These are phyloP conservation scores for Penicillium silybi DNA, from an alignment of 495 filamentous ascomycete genomes.

Conservation along the genomic window DNA sequence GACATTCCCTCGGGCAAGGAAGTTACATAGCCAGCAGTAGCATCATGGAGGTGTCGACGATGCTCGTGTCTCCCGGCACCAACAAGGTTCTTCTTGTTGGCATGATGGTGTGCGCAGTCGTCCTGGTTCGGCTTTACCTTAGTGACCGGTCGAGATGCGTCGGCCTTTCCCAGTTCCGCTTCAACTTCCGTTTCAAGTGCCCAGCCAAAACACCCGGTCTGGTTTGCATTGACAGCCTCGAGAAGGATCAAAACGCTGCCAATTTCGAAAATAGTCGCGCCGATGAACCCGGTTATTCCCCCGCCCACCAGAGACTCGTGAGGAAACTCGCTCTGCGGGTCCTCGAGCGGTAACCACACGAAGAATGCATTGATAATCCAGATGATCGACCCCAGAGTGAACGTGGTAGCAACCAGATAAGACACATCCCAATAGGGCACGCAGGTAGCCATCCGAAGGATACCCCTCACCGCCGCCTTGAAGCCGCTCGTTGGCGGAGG, in stretches of 20 bases:
- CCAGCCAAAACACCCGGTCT: conserved; percentile 68
- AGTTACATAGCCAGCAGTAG: conserved; percentile 7
- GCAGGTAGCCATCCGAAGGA: conserved; percentile 52
- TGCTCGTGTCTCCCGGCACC: conserved; percentile 21
- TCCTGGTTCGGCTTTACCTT: conserved; percentile 26
- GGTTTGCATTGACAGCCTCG: conserved; percentile 66
- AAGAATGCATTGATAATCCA: conserved; percentile 72
- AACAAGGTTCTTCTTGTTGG: conserved; percentile 43
- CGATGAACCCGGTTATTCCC: conserved; percentile 64
- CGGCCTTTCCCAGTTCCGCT: conserved; percentile 36
- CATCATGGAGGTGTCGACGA: neutral
- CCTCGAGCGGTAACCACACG: conserved; percentile 56
- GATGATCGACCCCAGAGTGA: conserved; percentile 59
- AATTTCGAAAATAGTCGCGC: conserved; percentile 66
- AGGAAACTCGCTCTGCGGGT: conserved; percentile 51
- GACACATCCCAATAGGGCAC: conserved; percentile 68
- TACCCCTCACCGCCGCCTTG: conserved; percentile 34
- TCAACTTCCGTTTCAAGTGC: conserved; percentile 54
- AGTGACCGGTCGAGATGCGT: conserved; percentile 5
- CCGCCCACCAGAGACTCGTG: conserved; percentile 49
- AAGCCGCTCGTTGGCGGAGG: conserved; percentile 44
- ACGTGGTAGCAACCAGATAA: conserved; percentile 60
- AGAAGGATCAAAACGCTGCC: conserved; percentile 62
- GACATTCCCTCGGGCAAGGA: conserved; percentile 16
- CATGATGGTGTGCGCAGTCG: conserved; percentile 54